phyloP scores from a whole-genome alignment of 805 yeast species.

The Metschnikowia proteae region DNA sequence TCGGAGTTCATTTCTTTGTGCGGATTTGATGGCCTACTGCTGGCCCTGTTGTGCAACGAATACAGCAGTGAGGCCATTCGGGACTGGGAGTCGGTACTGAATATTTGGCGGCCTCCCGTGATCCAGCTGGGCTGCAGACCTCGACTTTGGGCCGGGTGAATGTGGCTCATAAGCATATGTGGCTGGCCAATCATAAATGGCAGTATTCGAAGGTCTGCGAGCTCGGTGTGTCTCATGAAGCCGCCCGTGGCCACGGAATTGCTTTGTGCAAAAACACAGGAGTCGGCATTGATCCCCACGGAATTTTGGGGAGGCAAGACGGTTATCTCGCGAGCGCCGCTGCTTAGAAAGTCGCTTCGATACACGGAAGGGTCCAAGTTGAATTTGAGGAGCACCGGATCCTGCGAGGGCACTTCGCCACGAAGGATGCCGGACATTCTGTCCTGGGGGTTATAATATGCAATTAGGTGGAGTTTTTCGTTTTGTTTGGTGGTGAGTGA shows the following conservation, averaged over 20 bases:
- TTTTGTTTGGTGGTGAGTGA: constrained; percentile 51
- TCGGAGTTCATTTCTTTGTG: background rate
- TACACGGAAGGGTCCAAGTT: constrained; percentile 18
- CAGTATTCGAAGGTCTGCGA: background rate
- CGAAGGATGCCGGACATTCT: constrained; percentile 18
- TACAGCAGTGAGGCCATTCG: background rate
- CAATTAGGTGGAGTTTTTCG: constrained; percentile 57
- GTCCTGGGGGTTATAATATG: constrained; percentile 35
- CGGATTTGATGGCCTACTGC: background rate
- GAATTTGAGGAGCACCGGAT: constrained; percentile 22
- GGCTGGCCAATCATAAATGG: constrained; percentile 1
- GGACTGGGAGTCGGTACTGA: background rate
- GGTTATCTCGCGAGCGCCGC: constrained; percentile 2
- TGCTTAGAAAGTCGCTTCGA: constrained; percentile 9
- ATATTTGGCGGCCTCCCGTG: background rate
- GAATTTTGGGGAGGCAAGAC: constrained; percentile 1
- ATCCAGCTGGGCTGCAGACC: background rate
- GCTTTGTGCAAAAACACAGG: background rate
- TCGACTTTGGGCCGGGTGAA: background rate
- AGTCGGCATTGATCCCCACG: background rate
- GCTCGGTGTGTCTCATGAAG: background rate
- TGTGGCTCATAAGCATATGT: background rate
- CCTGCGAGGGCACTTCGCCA: constrained; percentile 22
- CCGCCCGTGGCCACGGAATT: background rate
- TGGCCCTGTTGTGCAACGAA: background rate